Percentiles rank a stretch among this genome's conserved stretches.
phyloP scores from a whole-genome alignment of 495 filamentous ascomycete genomes.

The Thermothielavioides terrestris region DNA sequence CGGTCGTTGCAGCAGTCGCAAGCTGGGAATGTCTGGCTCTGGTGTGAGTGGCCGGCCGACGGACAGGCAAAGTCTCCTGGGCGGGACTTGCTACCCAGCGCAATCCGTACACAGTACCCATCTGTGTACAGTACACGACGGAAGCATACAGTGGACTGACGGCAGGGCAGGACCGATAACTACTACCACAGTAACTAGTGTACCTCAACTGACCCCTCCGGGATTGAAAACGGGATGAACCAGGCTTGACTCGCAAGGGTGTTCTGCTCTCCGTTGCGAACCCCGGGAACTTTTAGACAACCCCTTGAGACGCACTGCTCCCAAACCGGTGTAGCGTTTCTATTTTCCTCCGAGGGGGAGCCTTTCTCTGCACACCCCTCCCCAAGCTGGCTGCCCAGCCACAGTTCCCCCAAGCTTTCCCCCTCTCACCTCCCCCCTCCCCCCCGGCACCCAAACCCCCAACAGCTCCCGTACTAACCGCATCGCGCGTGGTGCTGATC shows the following conservation, averaged over 20 bases:
- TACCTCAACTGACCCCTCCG: too few relatives aligned
- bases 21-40: constrained; percentile 9
- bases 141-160: too few relatives aligned
- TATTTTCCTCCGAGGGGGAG: constrained; percentile 21
- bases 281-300: constrained; percentile 24
- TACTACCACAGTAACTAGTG: too few relatives aligned
- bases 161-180: neutral
- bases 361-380: constrained; percentile 3
- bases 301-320: constrained; percentile 17
- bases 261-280: constrained; percentile 7
- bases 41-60: constrained; percentile 20
- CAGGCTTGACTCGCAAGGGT: constrained; percentile 8
- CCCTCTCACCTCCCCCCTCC: too few relatives aligned
- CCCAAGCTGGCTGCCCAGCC: constrained; percentile 7
- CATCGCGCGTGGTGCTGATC: constrained; percentile 1
- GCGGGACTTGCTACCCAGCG: too few relatives aligned
- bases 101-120: too few relatives aligned
- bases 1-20: neutral
- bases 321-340: constrained; percentile 21
- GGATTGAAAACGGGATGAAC: constrained; percentile 18
- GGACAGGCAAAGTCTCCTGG: too few relatives aligned
- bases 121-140: too few relatives aligned
- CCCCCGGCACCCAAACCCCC: too few relatives aligned
- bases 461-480: constrained; percentile 10
- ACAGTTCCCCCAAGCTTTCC: too few relatives aligned